phyloP scores from a whole-genome alignment of 1,139 yeast species.

The Debaryomycetaceae sp. region DNA sequence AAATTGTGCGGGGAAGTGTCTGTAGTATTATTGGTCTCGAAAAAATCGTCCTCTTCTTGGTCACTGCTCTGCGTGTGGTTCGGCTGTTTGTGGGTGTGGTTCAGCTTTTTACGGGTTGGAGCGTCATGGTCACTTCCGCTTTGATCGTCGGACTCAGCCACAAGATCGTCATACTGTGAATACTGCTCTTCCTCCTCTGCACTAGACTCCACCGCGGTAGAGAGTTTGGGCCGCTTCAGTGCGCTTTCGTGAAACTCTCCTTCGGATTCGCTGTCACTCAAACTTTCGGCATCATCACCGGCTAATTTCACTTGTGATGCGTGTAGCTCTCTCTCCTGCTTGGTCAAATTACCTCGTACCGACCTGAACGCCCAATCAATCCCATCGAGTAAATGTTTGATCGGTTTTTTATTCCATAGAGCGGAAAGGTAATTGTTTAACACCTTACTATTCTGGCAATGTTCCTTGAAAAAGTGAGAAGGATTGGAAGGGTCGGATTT shows the following conservation, averaged over 20 bases:
- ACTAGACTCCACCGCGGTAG: background rate
- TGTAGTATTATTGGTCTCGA: constrained; percentile 11
- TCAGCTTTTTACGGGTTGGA: constrained; percentile 49
- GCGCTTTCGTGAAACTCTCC: background rate
- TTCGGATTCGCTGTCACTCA: background rate
- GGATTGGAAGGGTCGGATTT: constrained; percentile 29
- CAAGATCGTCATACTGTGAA: constrained; percentile 40
- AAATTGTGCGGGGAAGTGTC: constrained; percentile 19
- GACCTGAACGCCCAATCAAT: constrained; percentile 50
- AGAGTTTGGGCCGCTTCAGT: background rate
- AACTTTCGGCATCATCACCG: constrained; percentile 4
- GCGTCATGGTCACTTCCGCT: constrained; percentile 23
- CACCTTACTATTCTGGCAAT: constrained; percentile 30
- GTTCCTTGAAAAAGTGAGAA: constrained; percentile 34
- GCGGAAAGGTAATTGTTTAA: constrained; percentile 41
- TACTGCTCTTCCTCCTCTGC: constrained; percentile 17
- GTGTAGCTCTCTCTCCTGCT: constrained; percentile 26
- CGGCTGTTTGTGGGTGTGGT: constrained; percentile 12
- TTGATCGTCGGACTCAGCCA: constrained; percentile 47
- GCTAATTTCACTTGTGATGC: constrained; percentile 4
- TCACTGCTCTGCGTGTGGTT: constrained; percentile 14
- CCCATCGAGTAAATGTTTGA: constrained; percentile 35
- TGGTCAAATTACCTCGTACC: constrained; percentile 48
- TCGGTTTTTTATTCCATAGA: constrained; percentile 45
- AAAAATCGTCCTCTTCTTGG: constrained; percentile 27